Percentiles rank a stretch among this genome's conserved stretches.
Conservation (phyloP, 805 yeast genomes). For the Zygotorulaspora sp. region DNA sequence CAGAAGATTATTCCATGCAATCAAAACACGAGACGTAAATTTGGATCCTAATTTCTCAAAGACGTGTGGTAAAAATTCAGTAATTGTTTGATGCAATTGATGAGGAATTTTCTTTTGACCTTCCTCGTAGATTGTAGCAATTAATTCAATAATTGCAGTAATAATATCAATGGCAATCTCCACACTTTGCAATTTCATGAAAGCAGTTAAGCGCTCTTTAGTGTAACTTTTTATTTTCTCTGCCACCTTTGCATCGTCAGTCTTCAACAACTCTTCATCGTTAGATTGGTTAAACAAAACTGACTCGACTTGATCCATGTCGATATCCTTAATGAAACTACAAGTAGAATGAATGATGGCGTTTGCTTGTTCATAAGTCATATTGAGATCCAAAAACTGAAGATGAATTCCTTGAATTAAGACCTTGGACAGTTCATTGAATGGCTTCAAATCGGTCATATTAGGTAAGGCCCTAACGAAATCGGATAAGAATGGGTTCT, state of each 20-base stretch:
- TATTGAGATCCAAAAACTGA: slow-evolving; percentile 35
- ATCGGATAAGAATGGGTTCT: slow-evolving; percentile 14
- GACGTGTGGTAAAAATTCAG: slow-evolving; percentile 31
- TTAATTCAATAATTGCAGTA: slow-evolving; percentile 64
- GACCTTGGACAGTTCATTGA: slow-evolving; percentile 35
- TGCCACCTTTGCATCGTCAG: slow-evolving; percentile 20
- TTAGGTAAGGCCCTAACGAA: slow-evolving; percentile 20
- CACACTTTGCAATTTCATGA: slow-evolving; percentile 53
- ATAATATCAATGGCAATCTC: slow-evolving; percentile 72
- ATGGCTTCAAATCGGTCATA: slow-evolving; percentile 12
- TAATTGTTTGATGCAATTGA: slow-evolving; percentile 17
- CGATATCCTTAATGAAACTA: slow-evolving; percentile 29
- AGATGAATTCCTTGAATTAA: slow-evolving; percentile 38
- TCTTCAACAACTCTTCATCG: slow-evolving; percentile 19
- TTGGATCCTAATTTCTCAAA: slow-evolving; percentile 44
- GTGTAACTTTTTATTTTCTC: slow-evolving; percentile 36
- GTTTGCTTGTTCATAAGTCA: slow-evolving; percentile 21
- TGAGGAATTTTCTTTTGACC: slow-evolving; percentile 12
- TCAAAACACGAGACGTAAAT: slow-evolving; percentile 52
- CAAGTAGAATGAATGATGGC: slow-evolving; percentile 26
- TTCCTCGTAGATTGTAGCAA: slow-evolving; percentile 35
- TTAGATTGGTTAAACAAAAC: slow-evolving; percentile 14
- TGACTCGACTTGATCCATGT: slow-evolving; percentile 33
- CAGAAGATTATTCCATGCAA: slow-evolving; percentile 65
- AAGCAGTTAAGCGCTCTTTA: slow-evolving; percentile 43